Percentiles rank a stretch among this genome's conserved stretches.
phyloP scores from a whole-genome alignment of 352 stramenopile genomes.

The Paralagenidium karlingii region DNA sequence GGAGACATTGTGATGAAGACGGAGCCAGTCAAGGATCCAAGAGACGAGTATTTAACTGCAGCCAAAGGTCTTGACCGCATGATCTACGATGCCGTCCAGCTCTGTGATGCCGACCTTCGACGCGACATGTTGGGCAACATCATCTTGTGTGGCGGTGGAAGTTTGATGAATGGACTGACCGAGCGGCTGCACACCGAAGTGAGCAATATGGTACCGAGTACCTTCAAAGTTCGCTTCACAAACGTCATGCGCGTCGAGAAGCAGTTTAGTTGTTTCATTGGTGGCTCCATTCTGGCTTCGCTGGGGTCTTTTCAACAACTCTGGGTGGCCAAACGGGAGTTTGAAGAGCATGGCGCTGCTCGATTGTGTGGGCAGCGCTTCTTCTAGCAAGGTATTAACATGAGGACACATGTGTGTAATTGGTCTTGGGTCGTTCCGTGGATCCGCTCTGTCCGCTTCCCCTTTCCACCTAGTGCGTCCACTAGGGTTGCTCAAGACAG shows the following conservation, averaged over 20 bases:
- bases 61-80: slow-evolving; percentile 63
- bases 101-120: slow-evolving; percentile 70
- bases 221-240: slow-evolving; percentile 81
- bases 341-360: slow-evolving; percentile 61
- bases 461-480: no score
- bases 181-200: slow-evolving; percentile 74
- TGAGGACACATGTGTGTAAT: no score
- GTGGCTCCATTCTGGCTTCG: slow-evolving; percentile 75
- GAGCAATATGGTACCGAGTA: slow-evolving; percentile 61
- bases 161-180: slow-evolving; percentile 54
- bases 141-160: slow-evolving; percentile 75
- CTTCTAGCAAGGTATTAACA: slow-evolving; percentile 2
- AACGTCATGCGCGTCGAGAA: slow-evolving; percentile 70
- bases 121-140: slow-evolving; percentile 81
- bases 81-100: slow-evolving; percentile 74
- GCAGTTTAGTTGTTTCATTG: slow-evolving; percentile 83
- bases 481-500: no score
- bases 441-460: no score
- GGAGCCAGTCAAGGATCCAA: slow-evolving; percentile 23
- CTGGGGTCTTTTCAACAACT: slow-evolving; percentile 83
- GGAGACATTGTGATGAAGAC: slow-evolving; percentile 21
- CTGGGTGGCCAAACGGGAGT: slow-evolving; percentile 80
- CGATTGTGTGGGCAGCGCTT: slow-evolving; percentile 62
- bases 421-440: no score
- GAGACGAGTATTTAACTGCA: slow-evolving; percentile 23